Percentiles rank a stretch among this genome's conserved stretches.
Conservation (phyloP, 1,139 yeast species). For the Pichia sp. region DNA sequence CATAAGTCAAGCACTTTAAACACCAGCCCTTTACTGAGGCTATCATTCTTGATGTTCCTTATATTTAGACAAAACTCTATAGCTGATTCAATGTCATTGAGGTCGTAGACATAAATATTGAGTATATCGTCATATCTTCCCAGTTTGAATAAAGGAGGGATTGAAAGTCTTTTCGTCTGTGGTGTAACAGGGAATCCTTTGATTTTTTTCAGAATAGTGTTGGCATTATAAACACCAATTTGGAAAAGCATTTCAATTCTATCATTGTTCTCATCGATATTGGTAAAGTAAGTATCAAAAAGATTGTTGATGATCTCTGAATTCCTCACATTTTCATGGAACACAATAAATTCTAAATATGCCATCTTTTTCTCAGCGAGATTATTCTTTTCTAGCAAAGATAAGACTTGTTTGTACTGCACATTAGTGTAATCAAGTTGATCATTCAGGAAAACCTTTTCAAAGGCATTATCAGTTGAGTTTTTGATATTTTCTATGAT, state of each 20-base stretch:
- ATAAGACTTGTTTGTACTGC: conserved; percentile 47
- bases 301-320: conserved; percentile 46
- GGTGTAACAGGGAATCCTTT: conserved; percentile 6
- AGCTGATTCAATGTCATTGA: conserved; percentile 53
- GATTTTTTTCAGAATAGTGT: conserved; percentile 24
- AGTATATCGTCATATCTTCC: conserved; percentile 63
- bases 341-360: conserved; percentile 59
- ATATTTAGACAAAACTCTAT: conserved; percentile 45
- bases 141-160: conserved; percentile 51
- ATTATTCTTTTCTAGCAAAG: conserved; percentile 29
- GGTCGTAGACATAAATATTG: conserved; percentile 51
- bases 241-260: conserved; percentile 25
- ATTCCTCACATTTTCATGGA: conserved; percentile 36
- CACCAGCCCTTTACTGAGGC: conserved; percentile 12
- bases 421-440: conserved; percentile 55
- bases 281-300: conserved; percentile 45
- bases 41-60: conserved; percentile 9
- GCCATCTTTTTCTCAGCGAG: conserved; percentile 32
- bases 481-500: conserved; percentile 46
- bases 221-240: conserved; percentile 28
- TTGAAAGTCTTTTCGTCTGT: conserved; percentile 35
- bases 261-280: conserved; percentile 15
- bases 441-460: conserved; percentile 60
- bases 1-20: conserved; percentile 20
- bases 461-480: conserved; percentile 33